Conservation (phyloP, 805 yeast genomes). For the Candida sphagnicola region DNA sequence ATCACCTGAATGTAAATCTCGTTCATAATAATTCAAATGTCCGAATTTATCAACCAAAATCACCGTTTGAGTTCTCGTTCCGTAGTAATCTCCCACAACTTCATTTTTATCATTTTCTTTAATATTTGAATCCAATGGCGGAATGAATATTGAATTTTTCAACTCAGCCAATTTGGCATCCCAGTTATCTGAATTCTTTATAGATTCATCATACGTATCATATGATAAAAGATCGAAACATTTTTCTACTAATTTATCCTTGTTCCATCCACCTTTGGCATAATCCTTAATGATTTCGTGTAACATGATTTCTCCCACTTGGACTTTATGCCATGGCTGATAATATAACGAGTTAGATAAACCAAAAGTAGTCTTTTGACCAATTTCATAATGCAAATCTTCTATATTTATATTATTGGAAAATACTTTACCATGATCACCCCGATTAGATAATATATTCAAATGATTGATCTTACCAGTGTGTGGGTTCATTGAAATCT, state of each 20-base stretch:
- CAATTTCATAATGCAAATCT: constrained; percentile 15
- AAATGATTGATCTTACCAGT: constrained; percentile 30
- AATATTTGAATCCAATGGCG: constrained; percentile 46
- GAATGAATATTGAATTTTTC: constrained; percentile 63
- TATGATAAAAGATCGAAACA: constrained; percentile 54
- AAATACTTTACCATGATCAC: constrained; percentile 35
- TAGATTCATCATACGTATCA: constrained; percentile 29
- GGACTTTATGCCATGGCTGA: constrained; percentile 75
- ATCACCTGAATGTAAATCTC: constrained; percentile 49
- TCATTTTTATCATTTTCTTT: constrained; percentile 7
- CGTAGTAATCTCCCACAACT: constrained; percentile 57
- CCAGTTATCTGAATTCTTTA: constrained; percentile 10
- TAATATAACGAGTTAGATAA: constrained; percentile 64
- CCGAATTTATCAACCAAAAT: constrained; percentile 54
- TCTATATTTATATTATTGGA: constrained; percentile 14
- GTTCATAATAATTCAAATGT: constrained; percentile 57
- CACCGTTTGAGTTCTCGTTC: constrained; percentile 85
- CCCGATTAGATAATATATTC: constrained; percentile 49
- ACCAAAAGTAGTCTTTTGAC: constrained; percentile 43
- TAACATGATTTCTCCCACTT: constrained; percentile 39
- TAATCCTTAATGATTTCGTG: constrained; percentile 17
- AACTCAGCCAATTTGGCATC: constrained; percentile 36
- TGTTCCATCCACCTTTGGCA: constrained; percentile 12
- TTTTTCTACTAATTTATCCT: constrained; percentile 42
- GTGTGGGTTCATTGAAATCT: constrained; percentile 21